Conservation (phyloP, 495 filamentous ascomycete genomes). For the Endocarpon pusillum region DNA sequence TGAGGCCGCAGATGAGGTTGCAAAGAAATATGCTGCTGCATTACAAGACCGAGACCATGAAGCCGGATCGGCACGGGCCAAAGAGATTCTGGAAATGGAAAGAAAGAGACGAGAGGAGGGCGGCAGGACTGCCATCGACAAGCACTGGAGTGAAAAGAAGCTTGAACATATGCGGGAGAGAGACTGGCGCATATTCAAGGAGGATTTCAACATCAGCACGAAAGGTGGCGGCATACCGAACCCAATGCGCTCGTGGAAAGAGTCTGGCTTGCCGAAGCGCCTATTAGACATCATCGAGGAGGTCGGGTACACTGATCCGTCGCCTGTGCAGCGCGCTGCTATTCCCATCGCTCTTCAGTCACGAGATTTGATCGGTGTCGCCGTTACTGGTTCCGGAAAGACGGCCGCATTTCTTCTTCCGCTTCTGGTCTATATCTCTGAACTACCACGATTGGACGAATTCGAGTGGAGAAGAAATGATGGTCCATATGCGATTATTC, state of each 20-base stretch:
- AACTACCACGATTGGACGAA: conserved; percentile 71
- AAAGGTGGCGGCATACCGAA: conserved; percentile 85
- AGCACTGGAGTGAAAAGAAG: conserved; percentile 96
- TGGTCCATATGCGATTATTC: conserved; percentile 88
- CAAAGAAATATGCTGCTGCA: conserved; percentile 59
- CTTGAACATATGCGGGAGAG: conserved; percentile 92
- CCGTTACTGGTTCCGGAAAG: conserved; percentile 97
- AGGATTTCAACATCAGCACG: conserved; percentile 93
- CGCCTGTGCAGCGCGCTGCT: conserved; percentile 79
- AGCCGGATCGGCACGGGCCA: conserved; percentile 59
- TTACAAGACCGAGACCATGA: conserved; percentile 65
- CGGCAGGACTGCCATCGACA: conserved; percentile 51
- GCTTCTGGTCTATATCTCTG: conserved; percentile 89
- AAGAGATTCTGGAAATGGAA: conserved; percentile 80
- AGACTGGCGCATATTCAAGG: conserved; percentile 99
- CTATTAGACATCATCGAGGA: conserved; percentile 67
- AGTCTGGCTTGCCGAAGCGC: conserved; percentile 64
- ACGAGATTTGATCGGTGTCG: conserved; percentile 91
- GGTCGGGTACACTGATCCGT: conserved; percentile 88
- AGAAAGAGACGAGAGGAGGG: conserved; percentile 59
- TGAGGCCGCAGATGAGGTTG: conserved; percentile 50
- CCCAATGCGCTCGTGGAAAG: conserved; percentile 89
- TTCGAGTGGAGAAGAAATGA: conserved; percentile 70
- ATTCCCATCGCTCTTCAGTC: conserved; percentile 92
- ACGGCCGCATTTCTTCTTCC: conserved; percentile 92